Conservation (phyloP, 371 early-diverging fungal genomes). For the Dentiscutata heterogama region DNA sequence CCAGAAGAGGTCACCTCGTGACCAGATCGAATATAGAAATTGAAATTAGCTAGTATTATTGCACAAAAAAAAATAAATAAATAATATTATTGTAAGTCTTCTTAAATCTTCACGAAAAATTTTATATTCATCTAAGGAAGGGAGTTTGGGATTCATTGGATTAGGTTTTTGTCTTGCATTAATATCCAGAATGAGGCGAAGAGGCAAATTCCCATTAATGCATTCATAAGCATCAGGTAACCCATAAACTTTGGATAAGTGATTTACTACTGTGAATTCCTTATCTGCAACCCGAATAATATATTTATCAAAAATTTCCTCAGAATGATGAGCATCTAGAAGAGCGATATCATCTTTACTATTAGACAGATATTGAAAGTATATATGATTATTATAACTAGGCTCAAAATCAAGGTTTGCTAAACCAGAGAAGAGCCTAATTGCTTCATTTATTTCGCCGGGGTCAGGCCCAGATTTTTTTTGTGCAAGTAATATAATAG, state of each 20-base stretch:
- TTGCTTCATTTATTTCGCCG: neutral
- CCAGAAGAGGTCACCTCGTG: no score
- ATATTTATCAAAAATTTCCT: constrained; percentile 24
- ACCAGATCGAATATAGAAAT: no score
- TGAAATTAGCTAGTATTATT: no score
- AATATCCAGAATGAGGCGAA: neutral
- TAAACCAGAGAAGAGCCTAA: neutral
- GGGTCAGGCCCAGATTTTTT: neutral
- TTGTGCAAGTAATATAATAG: neutral
- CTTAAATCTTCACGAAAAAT: constrained; percentile 15
- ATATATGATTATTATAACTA: neutral
- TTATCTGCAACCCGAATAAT: neutral
- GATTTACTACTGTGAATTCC: constrained; percentile 26
- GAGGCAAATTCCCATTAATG: constrained; percentile 2
- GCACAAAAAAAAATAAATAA: no score
- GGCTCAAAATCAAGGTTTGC: neutral
- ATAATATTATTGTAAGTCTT: no score
- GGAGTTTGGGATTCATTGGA: constrained; percentile 4
- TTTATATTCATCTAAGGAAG: constrained; percentile 34
- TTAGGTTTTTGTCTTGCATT: neutral
- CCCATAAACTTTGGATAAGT: constrained; percentile 4
- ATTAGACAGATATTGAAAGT: constrained; percentile 8
- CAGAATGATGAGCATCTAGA: neutral
- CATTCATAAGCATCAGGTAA: neutral
- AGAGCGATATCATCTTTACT: constrained; percentile 17